A percentile compares a stretch with the other conserved stretches of the same genome.
Conservation (phyloP, 2,329 filamentous ascomycete genomes). For the Penicillium sp. region DNA sequence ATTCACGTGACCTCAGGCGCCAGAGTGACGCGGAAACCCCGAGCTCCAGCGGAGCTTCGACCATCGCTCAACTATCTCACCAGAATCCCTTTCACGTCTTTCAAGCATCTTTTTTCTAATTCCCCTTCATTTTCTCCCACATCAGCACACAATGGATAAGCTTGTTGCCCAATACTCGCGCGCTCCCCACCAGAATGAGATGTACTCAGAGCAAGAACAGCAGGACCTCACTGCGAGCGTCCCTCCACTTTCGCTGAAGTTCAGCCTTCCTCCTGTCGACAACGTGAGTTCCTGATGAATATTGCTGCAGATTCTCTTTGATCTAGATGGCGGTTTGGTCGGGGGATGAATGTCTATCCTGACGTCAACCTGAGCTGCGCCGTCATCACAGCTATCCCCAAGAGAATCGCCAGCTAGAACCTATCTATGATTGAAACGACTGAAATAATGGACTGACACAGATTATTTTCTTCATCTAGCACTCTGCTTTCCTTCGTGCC, state of each 20-base stretch:
- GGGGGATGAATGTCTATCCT: not conserved
- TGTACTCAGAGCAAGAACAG: constrained; percentile 68
- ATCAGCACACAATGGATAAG: constrained; percentile 68
- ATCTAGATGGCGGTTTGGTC: constrained; percentile 2
- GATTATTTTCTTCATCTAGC: constrained; percentile 50
- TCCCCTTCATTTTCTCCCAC: not conserved
- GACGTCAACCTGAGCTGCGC: constrained; percentile 13
- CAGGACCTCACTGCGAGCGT: constrained; percentile 69
- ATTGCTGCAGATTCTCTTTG: not conserved
- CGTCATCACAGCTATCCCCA: constrained; percentile 7
- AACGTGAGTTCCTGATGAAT: constrained; percentile 61
- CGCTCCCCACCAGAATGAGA: constrained; percentile 70
- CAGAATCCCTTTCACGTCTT: constrained; percentile 15
- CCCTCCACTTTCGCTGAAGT: constrained; percentile 82
- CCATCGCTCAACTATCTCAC: constrained; percentile 17
- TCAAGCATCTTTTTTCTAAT: constrained; percentile 4
- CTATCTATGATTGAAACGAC: not conserved
- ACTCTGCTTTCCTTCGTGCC: constrained; percentile 90
- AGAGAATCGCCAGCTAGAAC: not conserved
- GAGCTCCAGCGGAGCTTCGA: constrained; percentile 29
- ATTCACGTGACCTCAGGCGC: constrained; percentile 34
- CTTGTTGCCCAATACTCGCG: constrained; percentile 90
- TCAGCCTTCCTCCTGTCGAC: constrained; percentile 88
- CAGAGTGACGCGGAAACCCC: constrained; percentile 37
- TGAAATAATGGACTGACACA: constrained; percentile 5